Percentiles rank a stretch among this genome's conserved stretches.
phyloP scores from a whole-genome alignment of 495 filamentous ascomycete genomes.

The Podospora fimiseda region DNA sequence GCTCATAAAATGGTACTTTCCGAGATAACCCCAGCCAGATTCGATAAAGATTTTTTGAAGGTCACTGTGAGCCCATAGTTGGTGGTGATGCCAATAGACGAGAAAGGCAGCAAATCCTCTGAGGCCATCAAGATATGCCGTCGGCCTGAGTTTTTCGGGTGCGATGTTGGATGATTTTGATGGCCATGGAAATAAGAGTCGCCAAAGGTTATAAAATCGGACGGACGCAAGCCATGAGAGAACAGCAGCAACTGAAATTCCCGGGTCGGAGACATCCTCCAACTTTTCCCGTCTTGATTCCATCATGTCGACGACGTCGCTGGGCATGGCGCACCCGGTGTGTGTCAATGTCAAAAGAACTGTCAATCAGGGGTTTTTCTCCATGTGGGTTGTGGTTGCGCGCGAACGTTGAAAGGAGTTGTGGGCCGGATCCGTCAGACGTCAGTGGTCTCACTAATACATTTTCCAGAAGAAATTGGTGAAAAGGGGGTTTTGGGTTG shows the following conservation, averaged over 20 bases:
- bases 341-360: not conserved
- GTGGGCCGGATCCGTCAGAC: not conserved
- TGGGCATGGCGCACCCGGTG: too few species aligned
- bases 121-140: constrained; percentile 43
- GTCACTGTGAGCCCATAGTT: constrained; percentile 31
- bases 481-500: not conserved
- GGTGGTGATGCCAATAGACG: constrained; percentile 43
- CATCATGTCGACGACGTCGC: constrained; percentile 1
- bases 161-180: not conserved
- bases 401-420: not conserved
- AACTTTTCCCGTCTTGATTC: constrained; percentile 5
- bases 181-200: constrained; percentile 11
- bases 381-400: not conserved
- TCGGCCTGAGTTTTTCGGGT: constrained; percentile 28
- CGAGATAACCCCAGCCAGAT: constrained; percentile 27
- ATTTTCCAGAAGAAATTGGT: not conserved
- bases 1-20: constrained; percentile 35
- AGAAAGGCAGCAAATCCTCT: constrained; percentile 43
- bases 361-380: not conserved
- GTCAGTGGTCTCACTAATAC: too few species aligned
- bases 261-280: not conserved
- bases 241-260: not conserved
- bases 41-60: constrained; percentile 26
- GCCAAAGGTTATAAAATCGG: constrained; percentile 1
- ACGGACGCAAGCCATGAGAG: constrained; percentile 5